Base-by-base conservation (phyloP, 768 basidiomycete genomes). In the Sarcodon sp. region DNA sequence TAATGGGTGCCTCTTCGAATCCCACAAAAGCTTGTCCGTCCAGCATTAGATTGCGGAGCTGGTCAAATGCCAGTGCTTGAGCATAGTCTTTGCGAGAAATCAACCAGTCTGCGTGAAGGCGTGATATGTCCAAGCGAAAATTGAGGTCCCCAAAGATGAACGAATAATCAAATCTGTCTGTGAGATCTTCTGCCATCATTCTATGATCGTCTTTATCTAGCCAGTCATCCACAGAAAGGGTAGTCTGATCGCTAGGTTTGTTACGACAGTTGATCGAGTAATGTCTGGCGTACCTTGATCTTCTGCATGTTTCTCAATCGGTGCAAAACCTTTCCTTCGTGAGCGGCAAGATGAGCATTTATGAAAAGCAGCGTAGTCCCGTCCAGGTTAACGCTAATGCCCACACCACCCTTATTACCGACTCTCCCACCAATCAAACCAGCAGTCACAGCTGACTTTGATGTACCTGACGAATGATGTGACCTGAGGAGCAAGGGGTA, bases 101-200 rank as follows among this genome's bases (percentile, higher is more conserved):
- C 3, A 97, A 68, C 91, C 92, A 96, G 63, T 97, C 93, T 4
- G 92, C 92, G 58, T 97, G 93, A 10, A 93, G 65, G 13, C 93
- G 76, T 6, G 91, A 84, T 41, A 96, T 78, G 53, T 93, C 83
- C 44, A 96, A 66, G 33, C 93, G 75, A 59, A 96, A 96, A 62
- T 94, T 97, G 44, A 92, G 75, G 61, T 96, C 93, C 3, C 92
- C 93, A 55, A 79, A 87, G 39, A 93, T 71, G 61, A 94, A 96
- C 0, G 85, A 78, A 51, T 82, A 82, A 60, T 97, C 93, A 56
- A 92, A 96, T 54, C 75, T 79, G 57, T 94, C 90, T 0, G 87
- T 89, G 43, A 90, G 64, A 58, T 94, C 90, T 79, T 89, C 87
- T n/a, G 76, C 72, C 59, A 74, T 66, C 46, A 68, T 65, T 31